Evolutionary conservation across 2,329 filamentous ascomycete species (phyloP).

Genomic region (Capronia epimyces): DNA sequence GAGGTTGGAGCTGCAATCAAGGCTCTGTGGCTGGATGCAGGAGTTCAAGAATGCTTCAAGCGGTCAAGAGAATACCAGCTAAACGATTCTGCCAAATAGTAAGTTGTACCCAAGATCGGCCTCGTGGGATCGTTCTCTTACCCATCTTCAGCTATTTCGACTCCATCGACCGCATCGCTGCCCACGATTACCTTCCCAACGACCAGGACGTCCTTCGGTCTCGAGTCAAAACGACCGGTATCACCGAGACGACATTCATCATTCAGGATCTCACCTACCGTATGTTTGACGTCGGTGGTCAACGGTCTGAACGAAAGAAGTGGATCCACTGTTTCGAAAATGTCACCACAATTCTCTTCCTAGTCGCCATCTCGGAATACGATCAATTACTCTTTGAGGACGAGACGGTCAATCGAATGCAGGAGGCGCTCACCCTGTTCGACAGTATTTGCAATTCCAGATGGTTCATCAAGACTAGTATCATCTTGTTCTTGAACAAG

Average conservation of each 20-base stretch:
- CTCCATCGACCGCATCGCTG: constrained; percentile 83
- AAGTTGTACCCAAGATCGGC: constrained; percentile 39
- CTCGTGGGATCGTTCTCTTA: constrained; percentile 33
- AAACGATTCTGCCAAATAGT: constrained; percentile 96
- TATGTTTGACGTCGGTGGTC: constrained; percentile 96
- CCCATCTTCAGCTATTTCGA: constrained; percentile 75
- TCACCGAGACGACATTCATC: constrained; percentile 93
- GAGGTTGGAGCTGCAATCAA: constrained; percentile 92
- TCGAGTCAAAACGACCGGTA: constrained; percentile 96
- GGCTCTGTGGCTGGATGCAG: constrained; percentile 84
- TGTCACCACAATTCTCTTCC: constrained; percentile 91
- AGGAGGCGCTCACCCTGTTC: constrained; percentile 65
- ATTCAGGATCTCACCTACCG: constrained; percentile 91
- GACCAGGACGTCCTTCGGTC: constrained; percentile 93
- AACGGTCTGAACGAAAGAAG: constrained; percentile 95
- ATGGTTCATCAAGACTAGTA: constrained; percentile 68
- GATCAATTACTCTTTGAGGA: constrained; percentile 94
- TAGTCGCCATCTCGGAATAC: constrained; percentile 95
- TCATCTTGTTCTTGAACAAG: constrained; percentile 70
- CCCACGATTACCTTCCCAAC: constrained; percentile 88
- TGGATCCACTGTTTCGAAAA: constrained; percentile 99
- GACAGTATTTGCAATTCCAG: constrained; percentile 68
- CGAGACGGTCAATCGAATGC: constrained; percentile 80
- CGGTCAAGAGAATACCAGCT: constrained; percentile 92
- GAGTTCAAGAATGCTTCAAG: constrained; percentile 93